Evolutionary conservation across 140 eudicot species (phyloP).

Genomic region (Stevia rebaudiana): DNA sequence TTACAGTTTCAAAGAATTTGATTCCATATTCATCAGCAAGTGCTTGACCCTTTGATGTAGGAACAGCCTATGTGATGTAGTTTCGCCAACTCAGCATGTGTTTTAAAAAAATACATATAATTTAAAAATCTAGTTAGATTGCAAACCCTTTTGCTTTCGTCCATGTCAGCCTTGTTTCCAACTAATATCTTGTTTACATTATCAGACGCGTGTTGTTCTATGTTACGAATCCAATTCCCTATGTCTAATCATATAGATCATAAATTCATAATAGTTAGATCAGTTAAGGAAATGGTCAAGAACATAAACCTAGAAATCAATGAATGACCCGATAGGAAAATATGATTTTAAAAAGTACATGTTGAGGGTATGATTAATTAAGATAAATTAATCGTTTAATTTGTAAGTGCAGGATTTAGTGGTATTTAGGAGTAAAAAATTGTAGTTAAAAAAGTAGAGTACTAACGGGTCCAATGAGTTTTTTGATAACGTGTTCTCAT

Average conservation of each 20-base stretch:
- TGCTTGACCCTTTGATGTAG: conserved; percentile 70
- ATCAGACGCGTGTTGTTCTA: conserved; percentile 75
- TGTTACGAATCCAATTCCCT: conserved; percentile 73
- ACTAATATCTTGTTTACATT: conserved; percentile 74
- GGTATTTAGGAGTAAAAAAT: too few relatives aligned
- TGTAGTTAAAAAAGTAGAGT: background rate
- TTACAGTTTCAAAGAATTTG: conserved; percentile 64
- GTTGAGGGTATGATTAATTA: background rate
- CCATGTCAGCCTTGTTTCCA: conserved; percentile 86
- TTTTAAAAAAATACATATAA: background rate
- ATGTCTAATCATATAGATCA: conserved; percentile 37
- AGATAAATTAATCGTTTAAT: background rate
- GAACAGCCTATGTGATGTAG: conserved; percentile 42
- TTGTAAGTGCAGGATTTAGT: too few relatives aligned
- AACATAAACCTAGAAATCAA: background rate
- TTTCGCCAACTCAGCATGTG: conserved; percentile 9
- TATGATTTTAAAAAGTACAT: background rate
- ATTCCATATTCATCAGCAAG: conserved; percentile 78
- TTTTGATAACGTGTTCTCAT: too few relatives aligned
- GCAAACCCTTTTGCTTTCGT: conserved; percentile 74
- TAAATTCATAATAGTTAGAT: conserved; percentile 7
- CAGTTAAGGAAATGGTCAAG: background rate
- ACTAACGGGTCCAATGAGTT: background rate
- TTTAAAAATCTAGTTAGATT: background rate
- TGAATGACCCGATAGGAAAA: conserved; percentile 6